These are phyloP conservation scores for Mycena amicta DNA, from an alignment of 768 basidiomycete genomes.

Conservation along the genomic window DNA sequence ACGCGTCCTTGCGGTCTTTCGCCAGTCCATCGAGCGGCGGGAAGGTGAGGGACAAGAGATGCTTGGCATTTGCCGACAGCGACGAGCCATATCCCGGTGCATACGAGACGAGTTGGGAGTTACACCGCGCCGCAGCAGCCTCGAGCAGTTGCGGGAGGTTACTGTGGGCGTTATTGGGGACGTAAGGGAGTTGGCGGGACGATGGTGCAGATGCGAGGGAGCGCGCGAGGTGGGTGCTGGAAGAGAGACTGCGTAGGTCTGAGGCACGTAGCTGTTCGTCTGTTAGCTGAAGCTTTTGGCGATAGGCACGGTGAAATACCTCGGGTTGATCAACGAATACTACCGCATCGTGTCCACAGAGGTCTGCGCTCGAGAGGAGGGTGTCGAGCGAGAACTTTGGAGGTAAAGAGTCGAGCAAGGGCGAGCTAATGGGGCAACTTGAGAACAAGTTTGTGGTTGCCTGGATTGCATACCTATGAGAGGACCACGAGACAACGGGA, in stretches of 20 bases:
- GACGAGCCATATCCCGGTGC: conserved; percentile 39
- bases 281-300: not conserved
- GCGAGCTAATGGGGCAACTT: conserved; percentile 41
- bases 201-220: conserved; percentile 53
- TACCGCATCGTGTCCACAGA: conserved; percentile 69
- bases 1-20: conserved; percentile 45
- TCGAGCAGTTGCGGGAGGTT: conserved; percentile 39
- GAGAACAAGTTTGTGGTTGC: not conserved
- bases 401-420: conserved; percentile 46
- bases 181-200: conserved; percentile 65
- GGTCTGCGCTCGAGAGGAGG: conserved; percentile 44
- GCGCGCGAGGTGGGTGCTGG: conserved; percentile 51
- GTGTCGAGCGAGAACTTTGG: conserved; percentile 40
- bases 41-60: conserved; percentile 59
- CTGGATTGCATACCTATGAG: conserved; percentile 50
- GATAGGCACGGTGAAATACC: conserved; percentile 26
- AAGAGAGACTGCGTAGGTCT: conserved; percentile 65
- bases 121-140: conserved; percentile 54
- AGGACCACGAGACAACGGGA: conserved; percentile 75
- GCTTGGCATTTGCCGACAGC: conserved; percentile 45
- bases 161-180: conserved; percentile 34
- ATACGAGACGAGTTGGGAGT: conserved; percentile 49
- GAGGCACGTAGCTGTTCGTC: conserved; percentile 66
- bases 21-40: conserved; percentile 50
- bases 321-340: conserved; percentile 73